A percentile compares a stretch with the other conserved stretches of the same genome.
Conservation (phyloP, 83 land plant genomes). For the Diphasiastrum complanatum region DNA sequence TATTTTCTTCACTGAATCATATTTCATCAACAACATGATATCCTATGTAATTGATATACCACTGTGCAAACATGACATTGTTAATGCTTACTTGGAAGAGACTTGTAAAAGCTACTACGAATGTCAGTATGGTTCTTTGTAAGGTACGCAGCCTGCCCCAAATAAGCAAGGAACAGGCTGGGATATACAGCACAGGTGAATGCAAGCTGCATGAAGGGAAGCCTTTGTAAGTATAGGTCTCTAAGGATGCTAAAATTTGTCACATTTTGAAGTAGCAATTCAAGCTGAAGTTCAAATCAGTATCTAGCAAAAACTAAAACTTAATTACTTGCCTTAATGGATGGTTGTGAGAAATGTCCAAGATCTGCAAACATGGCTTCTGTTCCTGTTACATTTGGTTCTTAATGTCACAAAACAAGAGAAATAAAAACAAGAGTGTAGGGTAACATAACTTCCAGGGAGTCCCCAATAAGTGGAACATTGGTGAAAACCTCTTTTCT, state of each 20-base stretch:
- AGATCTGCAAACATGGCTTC: conserved; percentile 63
- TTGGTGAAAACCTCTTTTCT: no score
- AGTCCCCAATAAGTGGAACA: no score
- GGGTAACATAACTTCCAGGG: no score
- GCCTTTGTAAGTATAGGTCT: no score
- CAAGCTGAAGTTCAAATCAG: neutral
- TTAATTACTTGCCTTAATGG: conserved; percentile 34
- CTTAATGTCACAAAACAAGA: no score
- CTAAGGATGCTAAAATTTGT: no score
- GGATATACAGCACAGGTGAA: conserved; percentile 46
- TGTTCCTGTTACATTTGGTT: conserved; percentile 46
- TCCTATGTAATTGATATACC: neutral
- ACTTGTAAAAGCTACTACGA: conserved; percentile 40
- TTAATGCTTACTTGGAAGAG: conserved; percentile 39
- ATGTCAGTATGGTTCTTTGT: conserved; percentile 38
- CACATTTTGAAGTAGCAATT: no score
- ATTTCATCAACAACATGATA: neutral
- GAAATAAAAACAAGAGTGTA: no score
- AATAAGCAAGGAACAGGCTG: conserved; percentile 45
- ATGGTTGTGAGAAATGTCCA: conserved; percentile 47
- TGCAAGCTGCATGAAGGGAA: conserved; percentile 34
- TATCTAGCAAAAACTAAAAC: neutral
- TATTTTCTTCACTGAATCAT: conserved; percentile 1
- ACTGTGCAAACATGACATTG: neutral
- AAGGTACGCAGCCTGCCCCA: conserved; percentile 67